Evolutionary conservation across 495 filamentous ascomycete species (phyloP).

Genomic region (Trichoderma erinaceum): DNA sequence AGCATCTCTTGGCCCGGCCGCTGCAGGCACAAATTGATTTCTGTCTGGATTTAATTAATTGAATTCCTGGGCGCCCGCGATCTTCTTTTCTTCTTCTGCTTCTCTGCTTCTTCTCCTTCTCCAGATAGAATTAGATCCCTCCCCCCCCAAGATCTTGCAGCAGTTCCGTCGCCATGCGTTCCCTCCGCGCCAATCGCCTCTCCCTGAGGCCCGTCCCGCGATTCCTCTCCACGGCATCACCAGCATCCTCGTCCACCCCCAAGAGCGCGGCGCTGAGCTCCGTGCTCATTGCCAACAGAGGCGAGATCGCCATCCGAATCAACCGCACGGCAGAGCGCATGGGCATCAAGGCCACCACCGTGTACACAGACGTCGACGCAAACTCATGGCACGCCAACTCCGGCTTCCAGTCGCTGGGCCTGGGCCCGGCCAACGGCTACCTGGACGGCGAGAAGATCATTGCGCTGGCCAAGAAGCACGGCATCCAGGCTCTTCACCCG

Average conservation of each 20-base stretch:
- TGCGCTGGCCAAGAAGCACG: constrained; percentile 70
- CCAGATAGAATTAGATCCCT: not conserved
- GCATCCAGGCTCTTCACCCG: constrained; percentile 86
- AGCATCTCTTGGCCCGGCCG: too few relatives aligned
- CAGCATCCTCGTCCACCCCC: constrained; percentile 20
- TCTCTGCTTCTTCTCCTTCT: not conserved
- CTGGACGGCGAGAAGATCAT: constrained; percentile 92
- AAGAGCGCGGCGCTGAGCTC: constrained; percentile 59
- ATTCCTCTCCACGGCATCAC: constrained; percentile 18
- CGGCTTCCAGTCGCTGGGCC: constrained; percentile 72
- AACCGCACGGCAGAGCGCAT: constrained; percentile 76
- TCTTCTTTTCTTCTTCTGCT: not conserved
- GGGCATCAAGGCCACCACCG: constrained; percentile 88
- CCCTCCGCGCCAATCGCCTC: constrained; percentile 27
- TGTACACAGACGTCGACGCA: constrained; percentile 91
- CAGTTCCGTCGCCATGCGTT: constrained; percentile 28
- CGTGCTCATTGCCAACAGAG: constrained; percentile 91
- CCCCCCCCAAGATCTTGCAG: not conserved
- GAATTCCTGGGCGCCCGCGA: too few relatives aligned
- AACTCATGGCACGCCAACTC: constrained; percentile 81
- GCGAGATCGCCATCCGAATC: constrained; percentile 94
- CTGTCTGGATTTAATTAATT: too few relatives aligned
- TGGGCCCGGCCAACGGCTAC: constrained; percentile 77
- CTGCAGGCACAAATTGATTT: not conserved
- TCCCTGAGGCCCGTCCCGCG: constrained; percentile 22